These are phyloP conservation scores for Pterocarpus macrocarpus DNA, from an alignment of 306 rosid species.

Conservation along the genomic window DNA sequence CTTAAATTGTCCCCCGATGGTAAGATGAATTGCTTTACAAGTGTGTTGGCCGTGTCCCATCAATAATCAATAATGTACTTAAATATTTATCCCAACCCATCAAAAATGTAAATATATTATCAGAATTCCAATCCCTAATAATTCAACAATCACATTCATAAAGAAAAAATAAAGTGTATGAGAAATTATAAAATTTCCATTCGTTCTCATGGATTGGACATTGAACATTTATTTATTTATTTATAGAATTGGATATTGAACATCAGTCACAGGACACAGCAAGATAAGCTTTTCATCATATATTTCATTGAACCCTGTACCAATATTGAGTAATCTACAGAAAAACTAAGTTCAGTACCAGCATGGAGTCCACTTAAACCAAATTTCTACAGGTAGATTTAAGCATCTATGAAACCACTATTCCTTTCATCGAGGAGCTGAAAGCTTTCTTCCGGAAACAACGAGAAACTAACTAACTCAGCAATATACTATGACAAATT, in stretches of 20 bases:
- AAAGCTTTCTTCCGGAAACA: slow-evolving; percentile 40
- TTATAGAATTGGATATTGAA: not conserved
- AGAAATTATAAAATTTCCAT: not conserved
- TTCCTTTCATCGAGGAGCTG: slow-evolving; percentile 20
- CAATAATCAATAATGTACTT: too few species aligned
- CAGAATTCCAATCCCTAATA: too few species aligned
- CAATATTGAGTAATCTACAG: not conserved
- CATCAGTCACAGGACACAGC: not conserved
- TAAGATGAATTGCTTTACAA: too few species aligned
- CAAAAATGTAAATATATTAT: too few species aligned
- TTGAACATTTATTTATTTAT: not conserved
- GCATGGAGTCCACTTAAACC: not conserved
- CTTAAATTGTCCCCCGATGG: too few species aligned
- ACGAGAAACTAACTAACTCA: not conserved
- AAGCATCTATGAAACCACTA: slow-evolving; percentile 39
- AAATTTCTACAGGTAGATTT: slow-evolving; percentile 19
- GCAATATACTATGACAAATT: slow-evolving; percentile 25
- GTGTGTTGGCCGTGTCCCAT: too few species aligned
- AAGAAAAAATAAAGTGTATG: too few species aligned
- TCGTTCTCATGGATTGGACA: not conserved
- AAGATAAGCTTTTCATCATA: not conserved
- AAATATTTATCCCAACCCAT: too few species aligned
- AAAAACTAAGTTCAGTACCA: not conserved
- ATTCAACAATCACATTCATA: too few species aligned
- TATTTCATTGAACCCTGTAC: not conserved